phyloP scores from a whole-genome alignment of 345 rosid species.

The Brassica juncea region DNA sequence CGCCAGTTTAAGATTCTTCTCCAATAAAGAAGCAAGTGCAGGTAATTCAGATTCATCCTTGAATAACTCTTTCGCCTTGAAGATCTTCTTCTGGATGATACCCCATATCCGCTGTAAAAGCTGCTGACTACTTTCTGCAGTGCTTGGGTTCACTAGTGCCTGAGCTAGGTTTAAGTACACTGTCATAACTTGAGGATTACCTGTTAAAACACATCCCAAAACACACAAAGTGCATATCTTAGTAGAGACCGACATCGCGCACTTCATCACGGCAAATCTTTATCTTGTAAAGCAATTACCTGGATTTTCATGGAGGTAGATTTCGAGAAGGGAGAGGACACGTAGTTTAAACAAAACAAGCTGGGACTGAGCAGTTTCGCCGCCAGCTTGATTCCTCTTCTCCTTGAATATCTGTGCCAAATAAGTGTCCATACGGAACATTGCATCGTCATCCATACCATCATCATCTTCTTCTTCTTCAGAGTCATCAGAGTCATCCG shows the following conservation, averaged over 20 bases:
- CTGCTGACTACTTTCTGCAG: constrained; percentile 80
- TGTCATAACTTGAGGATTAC: constrained; percentile 74
- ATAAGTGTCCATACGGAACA: constrained; percentile 94
- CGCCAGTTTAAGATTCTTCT: constrained; percentile 76
- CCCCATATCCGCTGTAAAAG: constrained; percentile 95
- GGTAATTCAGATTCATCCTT: constrained; percentile 57
- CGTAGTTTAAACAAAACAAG: constrained; percentile 90
- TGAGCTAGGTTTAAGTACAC: constrained; percentile 81
- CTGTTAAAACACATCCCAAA: constrained; percentile 44
- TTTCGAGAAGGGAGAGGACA: constrained; percentile 89
- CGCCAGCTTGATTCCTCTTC: constrained; percentile 79
- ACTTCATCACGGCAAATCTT: constrained; percentile 13
- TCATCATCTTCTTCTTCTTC: constrained; percentile 76
- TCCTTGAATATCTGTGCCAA: constrained; percentile 90
- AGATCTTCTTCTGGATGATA: constrained; percentile 81
- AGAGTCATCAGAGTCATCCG: constrained; percentile 77
- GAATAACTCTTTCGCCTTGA: constrained; percentile 78
- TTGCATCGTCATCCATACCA: constrained; percentile 96
- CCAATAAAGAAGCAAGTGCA: constrained; percentile 63
- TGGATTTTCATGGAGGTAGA: constrained; percentile 89
- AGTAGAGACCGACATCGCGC: background rate
- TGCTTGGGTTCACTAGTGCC: constrained; percentile 71
- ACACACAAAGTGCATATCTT: constrained; percentile 1
- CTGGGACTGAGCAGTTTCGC: constrained; percentile 92
- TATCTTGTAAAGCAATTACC: constrained; percentile 44